Base-by-base conservation (phyloP, 306 rosid species). In the Abrus pulchellus region DNA sequence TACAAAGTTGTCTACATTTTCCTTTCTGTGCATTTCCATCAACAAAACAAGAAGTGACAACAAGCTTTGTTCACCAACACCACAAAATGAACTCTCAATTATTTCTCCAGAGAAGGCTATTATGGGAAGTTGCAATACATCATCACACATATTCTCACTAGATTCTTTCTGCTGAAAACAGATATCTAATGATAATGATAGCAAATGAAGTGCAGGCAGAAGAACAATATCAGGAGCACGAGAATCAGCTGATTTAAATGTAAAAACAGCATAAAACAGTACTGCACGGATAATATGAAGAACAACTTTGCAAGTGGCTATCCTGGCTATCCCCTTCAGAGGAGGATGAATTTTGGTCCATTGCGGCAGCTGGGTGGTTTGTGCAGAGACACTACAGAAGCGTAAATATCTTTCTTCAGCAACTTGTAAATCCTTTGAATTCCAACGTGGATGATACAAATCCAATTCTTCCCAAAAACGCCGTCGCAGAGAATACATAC, bases 371-470 rank as follows among this genome's bases (percentile, higher is more conserved):
- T 90, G 99, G 63, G 72, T 64, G 70, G 92, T 87, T 66, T 83
- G 86, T 28, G 97, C 97, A 55, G 97, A 90, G 57, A 80, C 80
- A 29, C 90, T 72, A 78, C 93, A 87, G 74, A 89, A 93, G 74
- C 97, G 97, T 69, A 89, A 52, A 80, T 96, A 96, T 88, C 98
- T 86, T 87, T 96, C 99, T 86, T 96, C 99, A n/a, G 98, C 97
- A 75, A 76, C 88, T 87, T 96, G 99, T 77, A 93, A 78, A 79
- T 96, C 99, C 86, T 94, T 88, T 2, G 93, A 90, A 86, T 87
- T 92, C 98, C 99, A 96, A 47, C 99, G 99, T 44, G 97, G 91
- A 83, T 93, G 94, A 82, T 93, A 93, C 85, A 92, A 87, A 84
- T 96, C 99, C 86, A 96, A 75, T 63, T 96, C 99, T 65, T 88